Percentiles rank a stretch among this genome's conserved stretches.
phyloP scores from a whole-genome alignment of 2,329 filamentous ascomycete genomes.

The Botrytis deweyae region DNA sequence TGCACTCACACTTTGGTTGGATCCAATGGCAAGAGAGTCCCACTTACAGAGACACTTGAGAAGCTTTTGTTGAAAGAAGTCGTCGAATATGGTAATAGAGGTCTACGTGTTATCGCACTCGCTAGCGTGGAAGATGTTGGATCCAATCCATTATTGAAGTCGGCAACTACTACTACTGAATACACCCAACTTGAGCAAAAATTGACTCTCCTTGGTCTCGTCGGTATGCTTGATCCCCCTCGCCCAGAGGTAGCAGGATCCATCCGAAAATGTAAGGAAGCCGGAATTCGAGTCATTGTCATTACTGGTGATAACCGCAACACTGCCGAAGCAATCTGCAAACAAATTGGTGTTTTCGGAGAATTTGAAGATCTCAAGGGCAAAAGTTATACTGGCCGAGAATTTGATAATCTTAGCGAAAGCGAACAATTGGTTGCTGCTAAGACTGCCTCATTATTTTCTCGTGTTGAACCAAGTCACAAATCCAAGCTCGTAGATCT shows the following conservation, averaged over 20 bases:
- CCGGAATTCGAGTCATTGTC: constrained; percentile 94
- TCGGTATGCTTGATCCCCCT: constrained; percentile 95
- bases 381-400: constrained; percentile 92
- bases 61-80: constrained; percentile 76
- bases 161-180: constrained; percentile 77
- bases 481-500: constrained; percentile 98
- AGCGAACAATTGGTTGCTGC: constrained; percentile 80
- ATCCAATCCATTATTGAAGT: constrained; percentile 66
- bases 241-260: constrained; percentile 85
- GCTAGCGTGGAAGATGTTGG: constrained; percentile 78
- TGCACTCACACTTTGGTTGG: constrained; percentile 83
- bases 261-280: constrained; percentile 84
- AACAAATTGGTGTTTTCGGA: constrained; percentile 92
- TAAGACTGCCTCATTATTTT: constrained; percentile 86
- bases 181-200: constrained; percentile 88
- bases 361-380: constrained; percentile 76
- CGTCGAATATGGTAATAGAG: constrained; percentile 84
- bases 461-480: constrained; percentile 90
- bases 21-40: constrained; percentile 71
- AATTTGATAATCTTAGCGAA: constrained; percentile 84
- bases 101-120: constrained; percentile 91
- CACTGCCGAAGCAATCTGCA: constrained; percentile 96
- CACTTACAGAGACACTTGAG: constrained; percentile 66
- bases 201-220: constrained; percentile 89
- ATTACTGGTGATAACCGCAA: constrained; percentile 98